Evolutionary conservation across 305 asterid species (phyloP).

Genomic region (Solanum hybrid): DNA sequence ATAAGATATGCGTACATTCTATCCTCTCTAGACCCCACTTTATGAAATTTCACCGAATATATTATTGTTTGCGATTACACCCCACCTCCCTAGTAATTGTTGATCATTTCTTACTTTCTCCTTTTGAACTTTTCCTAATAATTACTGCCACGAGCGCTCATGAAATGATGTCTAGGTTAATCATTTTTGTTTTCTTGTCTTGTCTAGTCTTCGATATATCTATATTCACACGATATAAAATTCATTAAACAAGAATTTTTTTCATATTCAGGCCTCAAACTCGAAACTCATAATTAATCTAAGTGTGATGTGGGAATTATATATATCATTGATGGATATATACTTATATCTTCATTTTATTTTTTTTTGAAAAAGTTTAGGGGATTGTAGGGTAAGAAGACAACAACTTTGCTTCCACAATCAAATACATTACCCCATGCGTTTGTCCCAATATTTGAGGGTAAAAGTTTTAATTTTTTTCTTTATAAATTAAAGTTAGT

Average conservation of each 20-base stretch:
- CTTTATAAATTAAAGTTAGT: neutral
- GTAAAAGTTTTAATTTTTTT: neutral
- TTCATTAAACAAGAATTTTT: too few relatives aligned
- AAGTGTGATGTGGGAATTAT: neutral
- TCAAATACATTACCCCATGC: constrained; percentile 10
- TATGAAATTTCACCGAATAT: neutral
- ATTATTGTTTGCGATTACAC: neutral
- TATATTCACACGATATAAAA: neutral
- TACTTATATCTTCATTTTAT: neutral
- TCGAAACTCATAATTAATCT: neutral
- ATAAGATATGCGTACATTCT: neutral
- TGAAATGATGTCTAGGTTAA: neutral
- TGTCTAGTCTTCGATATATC: neutral
- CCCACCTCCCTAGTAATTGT: neutral
- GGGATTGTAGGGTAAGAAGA: constrained; percentile 6
- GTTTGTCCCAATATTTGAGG: constrained; percentile 12
- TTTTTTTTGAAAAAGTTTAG: neutral
- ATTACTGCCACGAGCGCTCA: neutral
- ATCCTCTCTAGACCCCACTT: fast-evolving
- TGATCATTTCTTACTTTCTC: neutral
- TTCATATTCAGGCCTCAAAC: neutral
- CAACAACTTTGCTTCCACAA: constrained; percentile 9
- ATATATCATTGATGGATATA: neutral
- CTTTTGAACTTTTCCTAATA: neutral
- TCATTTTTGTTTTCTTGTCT: neutral